Evolutionary conservation across 2,329 filamentous ascomycete species (phyloP).

Genomic region (Talaromyces verruculosus): DNA sequence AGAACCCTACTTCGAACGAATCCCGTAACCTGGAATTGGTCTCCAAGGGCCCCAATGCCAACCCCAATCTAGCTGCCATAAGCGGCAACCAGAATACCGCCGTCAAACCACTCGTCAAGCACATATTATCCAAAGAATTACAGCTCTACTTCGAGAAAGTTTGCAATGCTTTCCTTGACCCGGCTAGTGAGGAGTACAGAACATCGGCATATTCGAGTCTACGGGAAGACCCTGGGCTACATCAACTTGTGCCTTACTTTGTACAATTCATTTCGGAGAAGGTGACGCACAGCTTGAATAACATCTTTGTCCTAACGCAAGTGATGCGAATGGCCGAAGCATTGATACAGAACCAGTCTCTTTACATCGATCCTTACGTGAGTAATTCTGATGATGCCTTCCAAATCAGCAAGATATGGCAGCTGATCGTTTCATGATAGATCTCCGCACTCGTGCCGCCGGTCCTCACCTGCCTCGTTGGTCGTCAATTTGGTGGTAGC

Average conservation of each 20-base stretch:
- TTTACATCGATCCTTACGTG: slow-evolving; percentile 71
- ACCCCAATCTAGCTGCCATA: slow-evolving; percentile 78
- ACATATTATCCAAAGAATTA: slow-evolving; percentile 92
- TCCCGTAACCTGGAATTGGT: slow-evolving; percentile 80
- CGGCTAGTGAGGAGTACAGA: slow-evolving; percentile 81
- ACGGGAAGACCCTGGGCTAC: slow-evolving; percentile 83
- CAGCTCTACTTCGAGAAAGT: slow-evolving; percentile 97
- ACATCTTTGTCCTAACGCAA: slow-evolving; percentile 81
- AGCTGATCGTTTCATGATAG: slow-evolving; percentile 28
- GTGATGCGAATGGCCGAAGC: slow-evolving; percentile 90
- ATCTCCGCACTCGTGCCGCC: slow-evolving; percentile 73
- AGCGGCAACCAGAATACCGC: slow-evolving; percentile 79
- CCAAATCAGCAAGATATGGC: too few species aligned
- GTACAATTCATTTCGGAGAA: slow-evolving; percentile 94
- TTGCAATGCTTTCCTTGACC: slow-evolving; percentile 81
- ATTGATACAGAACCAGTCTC: slow-evolving; percentile 75
- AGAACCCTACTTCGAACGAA: slow-evolving; percentile 88
- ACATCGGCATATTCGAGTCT: slow-evolving; percentile 83
- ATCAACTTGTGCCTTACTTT: slow-evolving; percentile 95
- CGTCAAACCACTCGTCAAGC: slow-evolving; percentile 89
- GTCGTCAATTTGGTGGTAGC: slow-evolving; percentile 69
- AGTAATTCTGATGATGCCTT: slow-evolving; percentile 24
- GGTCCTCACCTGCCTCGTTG: slow-evolving; percentile 86
- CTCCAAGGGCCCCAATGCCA: slow-evolving; percentile 85
- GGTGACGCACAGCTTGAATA: slow-evolving; percentile 89